Evolutionary conservation across 805 yeast genomes (phyloP).

Genomic region (Lipomyces lipofer): DNA sequence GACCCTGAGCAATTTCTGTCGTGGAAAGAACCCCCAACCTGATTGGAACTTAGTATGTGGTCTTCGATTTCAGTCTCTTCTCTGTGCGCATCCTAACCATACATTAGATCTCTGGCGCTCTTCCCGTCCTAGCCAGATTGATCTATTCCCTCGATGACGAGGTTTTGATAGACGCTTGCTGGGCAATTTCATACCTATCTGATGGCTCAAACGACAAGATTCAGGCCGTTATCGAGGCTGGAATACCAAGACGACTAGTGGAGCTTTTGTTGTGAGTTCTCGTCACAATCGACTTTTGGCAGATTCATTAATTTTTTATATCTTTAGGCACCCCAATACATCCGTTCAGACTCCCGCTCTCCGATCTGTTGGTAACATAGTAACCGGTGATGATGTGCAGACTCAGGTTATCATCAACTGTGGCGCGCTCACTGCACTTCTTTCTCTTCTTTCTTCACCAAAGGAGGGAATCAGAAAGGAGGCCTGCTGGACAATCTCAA

Average conservation of each 20-base stretch:
- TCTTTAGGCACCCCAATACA: conserved; percentile 67
- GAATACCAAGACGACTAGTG: conserved; percentile 91
- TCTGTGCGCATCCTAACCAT: no score
- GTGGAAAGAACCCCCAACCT: conserved; percentile 96
- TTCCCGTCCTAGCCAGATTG: conserved; percentile 88
- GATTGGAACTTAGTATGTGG: conserved; percentile 65
- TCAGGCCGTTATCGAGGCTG: conserved; percentile 94
- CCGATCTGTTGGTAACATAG: conserved; percentile 96
- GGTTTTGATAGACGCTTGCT: conserved; percentile 94
- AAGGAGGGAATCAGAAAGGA: conserved; percentile 94
- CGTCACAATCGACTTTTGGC: background rate
- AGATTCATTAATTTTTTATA: background rate
- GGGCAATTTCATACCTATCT: conserved; percentile 94
- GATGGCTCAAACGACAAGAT: conserved; percentile 93
- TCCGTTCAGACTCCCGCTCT: conserved; percentile 95
- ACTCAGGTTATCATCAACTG: conserved; percentile 93
- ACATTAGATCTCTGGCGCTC: conserved; percentile 71
- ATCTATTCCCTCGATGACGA: conserved; percentile 90
- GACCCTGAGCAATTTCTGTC: conserved; percentile 94
- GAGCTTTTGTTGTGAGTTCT: conserved; percentile 57
- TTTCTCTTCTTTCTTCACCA: conserved; percentile 73
- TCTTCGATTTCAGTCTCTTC: background rate
- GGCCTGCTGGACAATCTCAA: conserved; percentile 98
- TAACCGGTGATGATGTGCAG: conserved; percentile 94
- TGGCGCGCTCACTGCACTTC: conserved; percentile 84